Conservation (phyloP, 2,329 filamentous ascomycete species). For the Trichoderma koningiopsis region DNA sequence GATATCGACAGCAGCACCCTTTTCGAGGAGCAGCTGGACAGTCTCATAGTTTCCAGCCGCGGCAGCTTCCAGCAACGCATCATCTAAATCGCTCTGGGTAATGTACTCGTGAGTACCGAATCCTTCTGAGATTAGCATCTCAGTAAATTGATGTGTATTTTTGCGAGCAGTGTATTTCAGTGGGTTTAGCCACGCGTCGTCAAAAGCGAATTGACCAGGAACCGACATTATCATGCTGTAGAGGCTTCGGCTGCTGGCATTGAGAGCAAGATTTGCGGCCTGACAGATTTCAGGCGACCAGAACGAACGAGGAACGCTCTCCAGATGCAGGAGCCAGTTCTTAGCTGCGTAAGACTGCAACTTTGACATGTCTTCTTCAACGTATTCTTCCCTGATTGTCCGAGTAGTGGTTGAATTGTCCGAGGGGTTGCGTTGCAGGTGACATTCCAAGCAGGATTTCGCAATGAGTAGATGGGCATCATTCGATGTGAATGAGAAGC, state of each 20-base stretch:
- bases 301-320: background rate
- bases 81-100: background rate
- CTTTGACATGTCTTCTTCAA: background rate
- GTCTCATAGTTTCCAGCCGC: background rate
- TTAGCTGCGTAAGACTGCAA: background rate
- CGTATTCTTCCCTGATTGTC: background rate
- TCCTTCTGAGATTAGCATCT: background rate
- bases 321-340: background rate
- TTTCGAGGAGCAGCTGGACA: constrained; percentile 2
- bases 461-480: constrained; percentile 18
- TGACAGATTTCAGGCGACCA: background rate
- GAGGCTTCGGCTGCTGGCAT: constrained; percentile 1
- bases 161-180: background rate
- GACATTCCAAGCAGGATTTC: constrained; percentile 7
- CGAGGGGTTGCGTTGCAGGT: background rate
- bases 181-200: background rate
- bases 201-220: background rate
- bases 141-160: background rate
- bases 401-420: background rate
- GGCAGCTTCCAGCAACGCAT: background rate
- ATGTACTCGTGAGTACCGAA: background rate
- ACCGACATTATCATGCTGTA: background rate
- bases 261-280: background rate
- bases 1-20: constrained; percentile 13
- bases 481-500: constrained; percentile 12